Base-by-base conservation (phyloP, 2,329 filamentous ascomycete species). In the Pseudogymnoascus sp. region DNA sequence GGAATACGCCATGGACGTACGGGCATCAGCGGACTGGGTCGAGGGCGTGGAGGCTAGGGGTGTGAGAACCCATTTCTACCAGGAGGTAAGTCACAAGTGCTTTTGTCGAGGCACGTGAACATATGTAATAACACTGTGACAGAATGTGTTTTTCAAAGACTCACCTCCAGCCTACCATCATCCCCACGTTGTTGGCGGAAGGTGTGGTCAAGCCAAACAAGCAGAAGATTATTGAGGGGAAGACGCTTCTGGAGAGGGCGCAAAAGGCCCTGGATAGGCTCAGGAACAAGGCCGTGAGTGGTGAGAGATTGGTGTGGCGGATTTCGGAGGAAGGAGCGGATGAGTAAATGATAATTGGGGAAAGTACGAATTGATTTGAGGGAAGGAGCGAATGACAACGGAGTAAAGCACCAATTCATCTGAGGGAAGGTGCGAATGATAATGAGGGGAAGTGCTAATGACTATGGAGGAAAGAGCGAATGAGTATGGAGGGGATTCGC, bases 61-160 rank as follows among this genome's bases (percentile, higher is more conserved):
- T 3, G 83, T 86, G 6, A 73, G 83, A 63, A 85, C 83, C 12
- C 79, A 82, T 71, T 81, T 79, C 64, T 85, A 84, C 65, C 72
- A 74, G 8, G 69, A 80, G 62, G 80, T 81, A 68, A 69, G 77
- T 71, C 59, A 16, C 16, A 16, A 16, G 16, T 16, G 16, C 16
- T 16, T 16, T 16, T 16, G 16, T 16, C 16, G 16, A 16, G 16
- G 16, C 16, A 16, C 16, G 16, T 16, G 16, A 16, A 16, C 16
- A 16, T 16, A 16, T 16, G 16, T 16, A 16, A 16, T 16, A 16
- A 16, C 16, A 1, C 16, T 16, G 16, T 16, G 16, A 16, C 40
- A 86, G 80, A 85, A 87, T 65, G 74, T 79, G 14, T 77, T 81
- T 45, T 81, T 84, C 72, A 83, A 83, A 79, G 37, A 61, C 68